Evolutionary conservation across 2,329 filamentous ascomycete species (phyloP), one percentile per base, ranked within the genome.

Genomic region (Penicillium sp.): DNA sequence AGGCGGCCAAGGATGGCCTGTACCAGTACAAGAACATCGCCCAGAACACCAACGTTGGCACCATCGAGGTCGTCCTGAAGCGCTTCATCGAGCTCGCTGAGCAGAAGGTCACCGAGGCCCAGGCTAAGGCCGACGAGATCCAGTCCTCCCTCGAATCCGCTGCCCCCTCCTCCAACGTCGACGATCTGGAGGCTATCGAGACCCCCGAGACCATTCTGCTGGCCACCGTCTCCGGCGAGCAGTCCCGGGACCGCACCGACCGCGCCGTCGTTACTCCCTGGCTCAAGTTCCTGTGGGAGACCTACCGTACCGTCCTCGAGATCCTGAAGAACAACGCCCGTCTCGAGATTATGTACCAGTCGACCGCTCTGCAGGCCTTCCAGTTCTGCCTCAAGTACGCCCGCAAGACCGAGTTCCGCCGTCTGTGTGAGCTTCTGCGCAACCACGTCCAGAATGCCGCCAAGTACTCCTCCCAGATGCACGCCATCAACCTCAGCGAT

Each of bases 11-110:
- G 84, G 94, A 99, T 80, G 94, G 94, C 59, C 84, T 99, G 47
- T 99, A 97, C 77, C 94, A 97, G 77, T 99, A 99, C 85, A 99
- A 99, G 84, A 99, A 99, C 77, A 97, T 97, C 66, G 93, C 92
- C 53, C 94, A 99, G 77, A 99, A 99, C 81, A 96, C 93, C 67
- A 97, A 97, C 74, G 92, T 99, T 65, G 92, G 86, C 68, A 99
- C 94, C 59, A 99, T 99, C 75, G 94, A 97, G 87, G 82, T 96
- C 67, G 94, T 99, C 64, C 85, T 99, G 69, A 96, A 96, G 80
- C 92, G 89, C 75, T 99, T 99, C 79, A 97, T 99, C 79, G 91
- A 97, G 77, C 85, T 97, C 64, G 93, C 94, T 67, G 93, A 96
- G 75, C 85, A 90, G 67, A 99, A 97, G 82, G 94, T 99, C 69